phyloP scores from a whole-genome alignment of 2,329 filamentous ascomycete species.

The Coniella lustricola region DNA sequence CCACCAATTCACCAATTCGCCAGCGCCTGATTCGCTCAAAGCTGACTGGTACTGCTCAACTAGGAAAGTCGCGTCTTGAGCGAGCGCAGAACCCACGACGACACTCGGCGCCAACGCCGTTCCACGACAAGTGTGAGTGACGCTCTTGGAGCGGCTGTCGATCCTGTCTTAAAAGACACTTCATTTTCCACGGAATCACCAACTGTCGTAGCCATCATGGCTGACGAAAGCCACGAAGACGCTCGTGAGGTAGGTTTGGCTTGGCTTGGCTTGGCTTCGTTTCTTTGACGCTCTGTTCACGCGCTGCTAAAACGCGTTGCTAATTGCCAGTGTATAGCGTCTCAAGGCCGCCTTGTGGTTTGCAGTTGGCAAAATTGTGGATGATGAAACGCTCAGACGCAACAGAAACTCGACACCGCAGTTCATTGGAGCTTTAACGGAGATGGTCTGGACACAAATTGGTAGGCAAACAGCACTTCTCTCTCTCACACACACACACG shows the following conservation, averaged over 20 bases:
- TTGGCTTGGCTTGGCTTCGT: too few species aligned
- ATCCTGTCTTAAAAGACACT: background rate
- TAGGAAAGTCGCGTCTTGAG: slow-evolving; percentile 8
- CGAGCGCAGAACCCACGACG: too few species aligned
- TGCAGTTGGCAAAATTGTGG: slow-evolving; percentile 77
- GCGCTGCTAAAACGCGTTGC: slow-evolving; percentile 6
- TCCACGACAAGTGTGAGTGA: background rate
- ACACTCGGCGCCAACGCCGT: background rate
- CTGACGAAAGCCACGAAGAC: slow-evolving; percentile 25
- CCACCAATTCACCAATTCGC: background rate
- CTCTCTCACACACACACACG: too few species aligned
- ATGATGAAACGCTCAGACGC: slow-evolving; percentile 67
- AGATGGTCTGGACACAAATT: slow-evolving; percentile 82
- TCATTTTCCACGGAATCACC: background rate
- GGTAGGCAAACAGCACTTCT: slow-evolving; percentile 52
- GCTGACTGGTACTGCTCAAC: background rate
- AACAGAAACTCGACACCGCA: slow-evolving; percentile 85
- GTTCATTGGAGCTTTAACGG: slow-evolving; percentile 79
- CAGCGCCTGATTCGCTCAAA: slow-evolving; percentile 3
- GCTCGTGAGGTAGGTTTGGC: slow-evolving; percentile 23
- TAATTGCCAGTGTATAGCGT: slow-evolving; percentile 41
- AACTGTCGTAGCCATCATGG: slow-evolving; percentile 20
- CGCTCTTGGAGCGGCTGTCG: background rate
- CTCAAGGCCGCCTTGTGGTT: slow-evolving; percentile 83
- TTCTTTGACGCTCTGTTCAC: background rate